These are phyloP conservation scores for Trichoderma aggressivum DNA, from an alignment of 2,329 filamentous ascomycete genomes.

Conservation along the genomic window DNA sequence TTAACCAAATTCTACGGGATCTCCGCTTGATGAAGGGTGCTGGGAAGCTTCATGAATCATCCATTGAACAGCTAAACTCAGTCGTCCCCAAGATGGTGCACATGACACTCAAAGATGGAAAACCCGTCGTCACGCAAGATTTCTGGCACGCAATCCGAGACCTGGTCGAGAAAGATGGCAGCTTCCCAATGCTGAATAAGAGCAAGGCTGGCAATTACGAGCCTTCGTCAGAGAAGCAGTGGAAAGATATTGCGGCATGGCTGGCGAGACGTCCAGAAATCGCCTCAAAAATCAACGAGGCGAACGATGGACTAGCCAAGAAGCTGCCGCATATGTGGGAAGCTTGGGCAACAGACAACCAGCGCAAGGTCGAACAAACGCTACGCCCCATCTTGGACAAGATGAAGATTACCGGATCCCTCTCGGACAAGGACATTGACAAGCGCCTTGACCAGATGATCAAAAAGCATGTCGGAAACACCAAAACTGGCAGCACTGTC, in stretches of 20 bases:
- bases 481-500: slow-evolving; percentile 34
- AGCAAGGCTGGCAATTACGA: slow-evolving; percentile 34
- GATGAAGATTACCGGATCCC: slow-evolving; percentile 33
- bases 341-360: slow-evolving; percentile 51
- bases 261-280: slow-evolving; percentile 37
- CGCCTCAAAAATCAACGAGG: slow-evolving; percentile 28
- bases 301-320: slow-evolving; percentile 28
- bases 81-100: slow-evolving; percentile 56
- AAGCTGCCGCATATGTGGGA: slow-evolving; percentile 46
- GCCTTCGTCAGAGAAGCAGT: slow-evolving; percentile 45
- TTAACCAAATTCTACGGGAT: slow-evolving; percentile 25
- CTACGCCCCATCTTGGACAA: slow-evolving; percentile 34
- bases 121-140: slow-evolving; percentile 52
- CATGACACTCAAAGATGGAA: slow-evolving; percentile 51
- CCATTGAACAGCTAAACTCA: slow-evolving; percentile 43
- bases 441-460: slow-evolving; percentile 36
- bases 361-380: slow-evolving; percentile 35
- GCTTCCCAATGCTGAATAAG: slow-evolving; percentile 46
- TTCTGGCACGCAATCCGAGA: slow-evolving; percentile 65
- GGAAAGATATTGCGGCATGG: slow-evolving; percentile 43
- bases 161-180: slow-evolving; percentile 48
- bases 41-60: slow-evolving; percentile 34
- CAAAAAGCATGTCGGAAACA: slow-evolving; percentile 35
- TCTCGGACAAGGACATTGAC: slow-evolving; percentile 32
- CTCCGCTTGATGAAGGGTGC: slow-evolving; percentile 27